Percentiles rank a stretch among this genome's conserved stretches.
Conservation (phyloP, 179 eudicot species). For the Heliamphora pulchella region DNA sequence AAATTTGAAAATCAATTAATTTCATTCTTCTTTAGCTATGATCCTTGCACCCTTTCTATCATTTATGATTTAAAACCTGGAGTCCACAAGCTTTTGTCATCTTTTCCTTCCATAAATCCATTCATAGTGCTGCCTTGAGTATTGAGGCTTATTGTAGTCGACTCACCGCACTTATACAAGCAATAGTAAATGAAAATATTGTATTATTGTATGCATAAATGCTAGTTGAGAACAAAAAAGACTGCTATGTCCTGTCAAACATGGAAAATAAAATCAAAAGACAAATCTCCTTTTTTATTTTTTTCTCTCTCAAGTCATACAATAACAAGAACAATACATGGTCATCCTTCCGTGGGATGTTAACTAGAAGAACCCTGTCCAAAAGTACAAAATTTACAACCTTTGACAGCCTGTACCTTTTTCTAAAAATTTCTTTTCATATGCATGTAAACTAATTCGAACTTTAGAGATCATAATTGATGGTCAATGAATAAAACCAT, state of each 20-base stretch:
- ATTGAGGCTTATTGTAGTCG: neutral
- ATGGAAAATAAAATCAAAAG: no score
- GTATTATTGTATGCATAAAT: neutral
- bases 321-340: neutral
- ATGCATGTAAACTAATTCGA: neutral
- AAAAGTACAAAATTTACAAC: neutral
- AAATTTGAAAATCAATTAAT: neutral
- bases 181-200: no score
- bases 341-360: neutral
- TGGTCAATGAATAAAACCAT: neutral
- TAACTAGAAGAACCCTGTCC: neutral
- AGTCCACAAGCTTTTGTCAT: neutral
- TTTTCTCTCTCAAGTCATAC: neutral
- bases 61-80: neutral
- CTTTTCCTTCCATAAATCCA: neutral
- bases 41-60: neutral
- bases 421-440: no score
- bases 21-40: conserved; percentile 2
- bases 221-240: neutral
- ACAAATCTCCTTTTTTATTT: neutral
- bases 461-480: neutral
- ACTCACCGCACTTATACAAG: neutral
- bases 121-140: neutral
- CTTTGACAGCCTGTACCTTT: neutral
- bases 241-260: neutral